These are phyloP conservation scores for Aspergillus fijiensis DNA, from an alignment of 2,329 filamentous ascomycete genomes.

Conservation along the genomic window DNA sequence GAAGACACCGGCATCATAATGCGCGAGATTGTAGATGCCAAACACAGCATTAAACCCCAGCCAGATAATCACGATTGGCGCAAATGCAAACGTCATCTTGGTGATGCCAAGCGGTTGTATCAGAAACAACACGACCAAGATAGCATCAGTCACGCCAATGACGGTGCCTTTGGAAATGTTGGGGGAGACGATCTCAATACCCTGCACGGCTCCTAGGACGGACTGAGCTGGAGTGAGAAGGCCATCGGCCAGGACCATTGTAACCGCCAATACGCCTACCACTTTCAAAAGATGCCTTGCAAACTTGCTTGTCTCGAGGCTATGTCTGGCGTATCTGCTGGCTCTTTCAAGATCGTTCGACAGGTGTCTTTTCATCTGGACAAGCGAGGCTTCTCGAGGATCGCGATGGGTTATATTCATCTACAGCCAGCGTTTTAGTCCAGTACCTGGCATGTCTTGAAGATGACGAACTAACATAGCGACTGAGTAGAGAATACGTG, in stretches of 20 bases:
- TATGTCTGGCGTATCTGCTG: conserved; percentile 45
- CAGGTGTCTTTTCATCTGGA: conserved; percentile 49
- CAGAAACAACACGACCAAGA: conserved; percentile 54
- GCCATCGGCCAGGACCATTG: conserved; percentile 57
- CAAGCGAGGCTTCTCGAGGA: conserved; percentile 48
- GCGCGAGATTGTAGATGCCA: conserved; percentile 53
- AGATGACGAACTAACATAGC: conserved; percentile 45
- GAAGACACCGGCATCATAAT: conserved; percentile 50
- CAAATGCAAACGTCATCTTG: conserved; percentile 50
- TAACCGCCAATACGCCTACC: conserved; percentile 55
- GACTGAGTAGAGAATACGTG: conserved; percentile 53
- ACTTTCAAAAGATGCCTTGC: conserved; percentile 51
- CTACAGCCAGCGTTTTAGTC: conserved; percentile 25
- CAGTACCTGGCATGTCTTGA: not conserved
- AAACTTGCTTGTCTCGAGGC: conserved; percentile 49
- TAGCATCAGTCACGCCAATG: conserved; percentile 53
- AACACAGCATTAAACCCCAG: conserved; percentile 53
- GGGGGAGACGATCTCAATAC: conserved; percentile 50
- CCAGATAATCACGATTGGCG: conserved; percentile 59
- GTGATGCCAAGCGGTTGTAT: conserved; percentile 57
- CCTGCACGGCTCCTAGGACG: conserved; percentile 57
- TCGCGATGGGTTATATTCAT: conserved; percentile 55
- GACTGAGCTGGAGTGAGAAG: conserved; percentile 59
- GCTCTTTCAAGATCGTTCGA: conserved; percentile 47
- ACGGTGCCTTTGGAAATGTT: conserved; percentile 49